Evolutionary conservation across 495 filamentous ascomycete species (phyloP).

Genomic region (Penicillium paxilli): DNA sequence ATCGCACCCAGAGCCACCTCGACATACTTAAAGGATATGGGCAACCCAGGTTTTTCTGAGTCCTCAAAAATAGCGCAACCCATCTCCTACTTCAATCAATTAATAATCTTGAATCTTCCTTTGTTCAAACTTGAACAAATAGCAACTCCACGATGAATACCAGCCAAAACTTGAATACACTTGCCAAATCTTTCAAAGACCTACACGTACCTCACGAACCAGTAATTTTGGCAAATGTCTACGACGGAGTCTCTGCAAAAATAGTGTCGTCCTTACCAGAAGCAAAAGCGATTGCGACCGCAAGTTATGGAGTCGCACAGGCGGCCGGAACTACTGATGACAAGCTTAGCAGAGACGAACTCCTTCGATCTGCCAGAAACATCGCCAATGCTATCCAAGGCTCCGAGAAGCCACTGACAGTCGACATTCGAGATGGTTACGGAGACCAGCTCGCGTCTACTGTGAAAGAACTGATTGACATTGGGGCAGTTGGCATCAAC

Average conservation of each 20-base stretch:
- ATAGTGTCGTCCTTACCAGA: neutral
- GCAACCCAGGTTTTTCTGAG: no score
- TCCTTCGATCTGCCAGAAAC: neutral
- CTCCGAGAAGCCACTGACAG: neutral
- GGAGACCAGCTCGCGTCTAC: neutral
- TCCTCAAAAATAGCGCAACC: no score
- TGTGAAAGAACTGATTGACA: neutral
- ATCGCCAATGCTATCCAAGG: neutral
- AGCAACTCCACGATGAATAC: neutral
- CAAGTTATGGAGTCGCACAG: neutral
- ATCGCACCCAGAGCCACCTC: no score
- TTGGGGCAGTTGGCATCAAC: slow-evolving; percentile 13
- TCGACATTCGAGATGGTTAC: neutral
- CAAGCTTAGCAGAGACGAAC: neutral
- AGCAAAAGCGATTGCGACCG: neutral
- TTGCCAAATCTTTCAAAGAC: neutral
- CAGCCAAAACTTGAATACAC: neutral
- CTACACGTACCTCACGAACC: neutral
- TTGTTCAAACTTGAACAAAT: neutral
- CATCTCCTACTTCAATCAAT: neutral
- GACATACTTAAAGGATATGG: no score
- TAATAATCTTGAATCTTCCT: neutral
- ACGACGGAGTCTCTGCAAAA: neutral
- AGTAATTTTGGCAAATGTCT: neutral
- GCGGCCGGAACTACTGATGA: neutral